phyloP scores from a whole-genome alignment of 2,329 filamentous ascomycete genomes.

The Erysiphe pulchra region DNA sequence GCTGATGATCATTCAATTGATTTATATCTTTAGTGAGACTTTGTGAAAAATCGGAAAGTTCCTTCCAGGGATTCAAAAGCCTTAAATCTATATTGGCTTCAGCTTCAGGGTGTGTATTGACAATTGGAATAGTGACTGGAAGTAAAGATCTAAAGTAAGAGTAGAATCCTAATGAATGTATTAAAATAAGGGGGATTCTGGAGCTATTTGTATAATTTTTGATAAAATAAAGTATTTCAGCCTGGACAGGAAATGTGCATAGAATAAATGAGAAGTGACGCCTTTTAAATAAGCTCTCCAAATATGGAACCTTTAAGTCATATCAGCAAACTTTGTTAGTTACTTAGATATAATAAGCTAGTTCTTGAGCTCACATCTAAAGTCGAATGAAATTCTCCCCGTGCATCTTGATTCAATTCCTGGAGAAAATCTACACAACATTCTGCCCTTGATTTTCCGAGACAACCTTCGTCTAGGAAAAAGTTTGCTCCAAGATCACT shows the following conservation, averaged over 20 bases:
- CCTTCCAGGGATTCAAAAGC: constrained; percentile 64
- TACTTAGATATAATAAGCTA: neutral
- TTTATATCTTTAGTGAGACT: constrained; percentile 45
- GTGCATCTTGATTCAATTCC: constrained; percentile 82
- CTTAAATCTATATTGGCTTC: constrained; percentile 67
- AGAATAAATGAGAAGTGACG: constrained; percentile 33
- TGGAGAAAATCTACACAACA: constrained; percentile 50
- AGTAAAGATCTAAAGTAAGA: constrained; percentile 63
- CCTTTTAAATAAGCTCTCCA: neutral
- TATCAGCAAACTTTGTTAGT: too few relatives aligned
- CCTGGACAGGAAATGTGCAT: constrained; percentile 30
- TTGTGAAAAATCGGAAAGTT: constrained; percentile 40
- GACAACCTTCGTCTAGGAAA: constrained; percentile 58
- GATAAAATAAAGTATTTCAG: constrained; percentile 23
- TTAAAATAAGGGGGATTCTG: constrained; percentile 49
- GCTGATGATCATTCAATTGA: constrained; percentile 47
- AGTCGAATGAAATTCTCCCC: constrained; percentile 34
- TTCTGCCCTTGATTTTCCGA: constrained; percentile 57
- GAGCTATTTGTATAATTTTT: constrained; percentile 24
- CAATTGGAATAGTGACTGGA: constrained; percentile 62
- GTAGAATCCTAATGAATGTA: constrained; percentile 82
- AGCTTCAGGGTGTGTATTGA: constrained; percentile 85
- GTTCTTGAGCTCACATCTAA: constrained; percentile 11
- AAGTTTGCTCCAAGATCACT: constrained; percentile 87
- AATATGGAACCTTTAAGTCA: constrained; percentile 3